These are phyloP conservation scores for Tirmania nivea DNA, from an alignment of 495 filamentous ascomycete genomes.

Conservation along the genomic window DNA sequence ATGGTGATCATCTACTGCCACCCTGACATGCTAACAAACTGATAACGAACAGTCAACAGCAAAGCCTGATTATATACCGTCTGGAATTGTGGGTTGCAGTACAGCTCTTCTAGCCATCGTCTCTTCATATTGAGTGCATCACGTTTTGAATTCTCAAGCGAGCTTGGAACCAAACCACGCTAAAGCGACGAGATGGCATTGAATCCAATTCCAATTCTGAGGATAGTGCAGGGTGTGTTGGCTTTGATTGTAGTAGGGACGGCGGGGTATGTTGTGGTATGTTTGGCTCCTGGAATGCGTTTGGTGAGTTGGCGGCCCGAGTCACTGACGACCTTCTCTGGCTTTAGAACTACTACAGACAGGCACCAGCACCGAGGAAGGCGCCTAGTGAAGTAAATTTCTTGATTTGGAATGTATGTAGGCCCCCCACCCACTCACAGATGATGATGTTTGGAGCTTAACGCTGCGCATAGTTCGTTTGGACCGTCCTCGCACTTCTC, in stretches of 20 bases:
- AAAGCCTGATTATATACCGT: too few species aligned
- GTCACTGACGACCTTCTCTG: neutral
- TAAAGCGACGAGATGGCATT: neutral
- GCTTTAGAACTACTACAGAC: neutral
- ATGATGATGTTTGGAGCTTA: neutral
- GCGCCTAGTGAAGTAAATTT: neutral
- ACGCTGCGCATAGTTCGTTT: conserved; percentile 6
- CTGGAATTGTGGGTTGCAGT: too few species aligned
- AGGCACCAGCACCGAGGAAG: neutral
- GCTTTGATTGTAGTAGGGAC: neutral
- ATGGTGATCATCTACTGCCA: too few species aligned
- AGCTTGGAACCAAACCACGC: neutral
- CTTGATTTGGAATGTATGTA: neutral
- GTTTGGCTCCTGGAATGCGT: neutral
- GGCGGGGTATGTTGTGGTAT: neutral
- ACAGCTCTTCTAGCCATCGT: too few species aligned
- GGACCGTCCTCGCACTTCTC: conserved; percentile 16
- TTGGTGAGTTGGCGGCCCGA: too few species aligned
- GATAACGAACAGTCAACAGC: too few species aligned
- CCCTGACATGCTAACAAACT: too few species aligned
- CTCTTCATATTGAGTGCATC: too few species aligned
- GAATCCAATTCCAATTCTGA: neutral
- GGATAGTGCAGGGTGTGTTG: neutral
- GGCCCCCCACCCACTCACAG: neutral
- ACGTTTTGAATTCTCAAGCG: too few species aligned